These are phyloP conservation scores for Fusarium sp. DNA, from an alignment of 2,329 filamentous ascomycete species.

Conservation along the genomic window DNA sequence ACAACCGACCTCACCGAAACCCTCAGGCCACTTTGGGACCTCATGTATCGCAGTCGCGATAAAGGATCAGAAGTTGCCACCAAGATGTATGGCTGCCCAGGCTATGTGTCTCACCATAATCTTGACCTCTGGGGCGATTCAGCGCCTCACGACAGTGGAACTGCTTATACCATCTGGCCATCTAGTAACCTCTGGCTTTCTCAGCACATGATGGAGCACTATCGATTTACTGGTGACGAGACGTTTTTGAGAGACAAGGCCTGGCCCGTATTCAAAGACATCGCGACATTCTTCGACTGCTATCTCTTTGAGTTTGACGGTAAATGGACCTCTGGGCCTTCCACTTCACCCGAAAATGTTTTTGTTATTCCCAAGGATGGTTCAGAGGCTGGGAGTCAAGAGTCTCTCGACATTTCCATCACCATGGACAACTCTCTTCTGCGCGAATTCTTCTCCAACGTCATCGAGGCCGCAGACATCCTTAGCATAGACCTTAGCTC, in stretches of 20 bases:
- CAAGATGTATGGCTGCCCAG: background rate
- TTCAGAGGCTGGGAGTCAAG: background rate
- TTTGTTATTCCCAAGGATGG: background rate
- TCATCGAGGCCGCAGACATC: background rate
- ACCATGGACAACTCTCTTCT: background rate
- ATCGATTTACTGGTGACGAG: background rate
- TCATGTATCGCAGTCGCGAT: background rate
- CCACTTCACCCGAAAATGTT: rapidly evolving
- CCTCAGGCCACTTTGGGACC: background rate
- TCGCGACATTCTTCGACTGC: background rate
- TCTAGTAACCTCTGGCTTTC: background rate
- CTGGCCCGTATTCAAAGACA: background rate
- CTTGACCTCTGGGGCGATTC: background rate
- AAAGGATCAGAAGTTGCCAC: background rate
- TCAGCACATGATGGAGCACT: background rate
- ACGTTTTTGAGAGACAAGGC: background rate
- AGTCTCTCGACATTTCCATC: background rate
- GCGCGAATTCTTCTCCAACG: background rate
- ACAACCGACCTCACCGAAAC: background rate
- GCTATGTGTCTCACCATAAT: background rate
- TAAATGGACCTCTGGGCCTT: background rate
- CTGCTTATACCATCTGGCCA: background rate
- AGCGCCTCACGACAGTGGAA: background rate
- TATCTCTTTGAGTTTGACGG: background rate
- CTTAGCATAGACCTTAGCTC: background rate